Percentiles rank a stretch among this genome's conserved stretches.
Conservation (phyloP, 345 rosid genomes). For the Passiflora organensis region DNA sequence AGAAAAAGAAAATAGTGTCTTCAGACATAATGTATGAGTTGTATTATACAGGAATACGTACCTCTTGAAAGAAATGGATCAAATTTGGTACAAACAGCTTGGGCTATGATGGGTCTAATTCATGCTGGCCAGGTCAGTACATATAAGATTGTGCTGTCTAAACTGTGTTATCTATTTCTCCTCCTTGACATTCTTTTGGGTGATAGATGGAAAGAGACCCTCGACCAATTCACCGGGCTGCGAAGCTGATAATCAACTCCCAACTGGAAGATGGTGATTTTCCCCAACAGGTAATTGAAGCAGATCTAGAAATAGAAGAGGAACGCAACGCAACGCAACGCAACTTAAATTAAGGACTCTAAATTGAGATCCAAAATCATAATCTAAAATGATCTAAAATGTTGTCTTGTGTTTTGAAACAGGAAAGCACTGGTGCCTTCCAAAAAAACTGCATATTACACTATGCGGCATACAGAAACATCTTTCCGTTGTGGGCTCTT, state of each 20-base stretch:
- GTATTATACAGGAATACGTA: constrained; percentile 25
- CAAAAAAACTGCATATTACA: constrained; percentile 44
- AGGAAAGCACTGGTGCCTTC: constrained; percentile 43
- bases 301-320: too few relatives aligned
- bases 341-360: too few relatives aligned
- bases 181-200: too few relatives aligned
- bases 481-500: constrained; percentile 45
- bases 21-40: background rate
- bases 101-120: constrained; percentile 49
- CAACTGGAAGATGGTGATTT: constrained; percentile 59
- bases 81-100: constrained; percentile 46
- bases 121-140: constrained; percentile 46
- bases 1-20: background rate
- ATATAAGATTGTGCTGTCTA: too few relatives aligned
- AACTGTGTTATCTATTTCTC: too few relatives aligned
- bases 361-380: too few relatives aligned
- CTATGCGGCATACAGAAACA: constrained; percentile 35
- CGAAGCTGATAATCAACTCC: constrained; percentile 61
- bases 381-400: too few relatives aligned
- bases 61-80: constrained; percentile 47
- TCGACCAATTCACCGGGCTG: constrained; percentile 57
- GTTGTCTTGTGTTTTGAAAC: too few relatives aligned
- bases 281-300: constrained; percentile 43
- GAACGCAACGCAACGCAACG: too few relatives aligned
- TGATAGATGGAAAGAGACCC: constrained; percentile 35